Conservation (phyloP, 2,329 filamentous ascomycete species). For the Reticulascus tulasneorum region DNA sequence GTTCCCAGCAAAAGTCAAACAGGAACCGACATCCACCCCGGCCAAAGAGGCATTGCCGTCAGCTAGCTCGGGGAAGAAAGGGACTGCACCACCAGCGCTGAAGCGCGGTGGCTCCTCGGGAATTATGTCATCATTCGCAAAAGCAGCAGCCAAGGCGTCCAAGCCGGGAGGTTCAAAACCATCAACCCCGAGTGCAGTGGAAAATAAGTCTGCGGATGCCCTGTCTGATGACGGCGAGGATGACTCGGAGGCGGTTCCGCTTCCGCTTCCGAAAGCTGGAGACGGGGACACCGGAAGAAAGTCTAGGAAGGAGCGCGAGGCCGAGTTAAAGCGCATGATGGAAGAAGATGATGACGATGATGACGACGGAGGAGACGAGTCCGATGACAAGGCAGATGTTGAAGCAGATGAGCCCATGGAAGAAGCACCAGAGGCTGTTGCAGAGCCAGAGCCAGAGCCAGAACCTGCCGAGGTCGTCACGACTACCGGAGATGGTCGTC, state of each 20-base stretch:
- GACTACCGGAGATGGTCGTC: slow-evolving; percentile 54
- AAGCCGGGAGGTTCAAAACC: slow-evolving; percentile 6
- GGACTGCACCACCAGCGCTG: slow-evolving; percentile 25
- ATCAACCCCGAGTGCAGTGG: neutral
- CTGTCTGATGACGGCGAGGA: slow-evolving; percentile 50
- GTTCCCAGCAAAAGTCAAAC: slow-evolving; percentile 22
- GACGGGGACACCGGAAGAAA: slow-evolving; percentile 29
- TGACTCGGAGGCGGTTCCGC: slow-evolving; percentile 48
- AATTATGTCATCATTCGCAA: slow-evolving; percentile 79
- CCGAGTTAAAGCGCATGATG: slow-evolving; percentile 70
- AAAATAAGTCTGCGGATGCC: slow-evolving; percentile 28
- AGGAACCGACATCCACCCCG: slow-evolving; percentile 31
- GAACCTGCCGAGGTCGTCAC: slow-evolving; percentile 50
- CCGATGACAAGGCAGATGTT: slow-evolving; percentile 49
- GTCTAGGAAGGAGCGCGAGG: slow-evolving; percentile 59
- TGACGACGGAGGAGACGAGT: slow-evolving; percentile 50
- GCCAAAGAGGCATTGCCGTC: slow-evolving; percentile 34
- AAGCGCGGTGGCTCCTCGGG: slow-evolving; percentile 56
- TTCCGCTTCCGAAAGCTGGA: slow-evolving; percentile 27
- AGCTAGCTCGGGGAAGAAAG: slow-evolving; percentile 35
- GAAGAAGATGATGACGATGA: slow-evolving; percentile 59
- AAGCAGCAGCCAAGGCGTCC: slow-evolving; percentile 35
- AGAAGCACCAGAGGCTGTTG: slow-evolving; percentile 33
- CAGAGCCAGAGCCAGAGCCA: slow-evolving; percentile 31
- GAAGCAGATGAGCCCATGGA: slow-evolving; percentile 35